These are phyloP conservation scores for Wickerhamiella brachini DNA, from an alignment of 805 yeast species.

Conservation along the genomic window DNA sequence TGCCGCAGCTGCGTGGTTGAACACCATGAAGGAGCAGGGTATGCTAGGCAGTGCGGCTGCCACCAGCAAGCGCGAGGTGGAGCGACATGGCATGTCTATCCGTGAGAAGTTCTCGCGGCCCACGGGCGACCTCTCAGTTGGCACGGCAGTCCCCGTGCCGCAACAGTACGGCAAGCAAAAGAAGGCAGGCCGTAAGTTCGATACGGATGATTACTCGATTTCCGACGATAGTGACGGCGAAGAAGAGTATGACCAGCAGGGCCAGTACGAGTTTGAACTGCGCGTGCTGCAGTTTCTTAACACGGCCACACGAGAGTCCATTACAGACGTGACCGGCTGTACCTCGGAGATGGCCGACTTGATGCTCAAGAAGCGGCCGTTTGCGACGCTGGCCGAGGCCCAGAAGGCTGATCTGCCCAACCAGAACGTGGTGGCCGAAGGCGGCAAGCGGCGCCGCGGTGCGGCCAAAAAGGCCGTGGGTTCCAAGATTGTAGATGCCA, in stretches of 20 bases:
- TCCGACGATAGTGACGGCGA: constrained; percentile 35
- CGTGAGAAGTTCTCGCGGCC: constrained; percentile 24
- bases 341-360: constrained; percentile 49
- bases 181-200: constrained; percentile 4
- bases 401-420: constrained; percentile 41
- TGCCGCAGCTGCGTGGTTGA: constrained; percentile 25
- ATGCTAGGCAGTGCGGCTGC: constrained; percentile 11
- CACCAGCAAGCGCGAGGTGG: constrained; percentile 21
- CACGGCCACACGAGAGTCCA: constrained; percentile 56
- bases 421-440: constrained; percentile 17
- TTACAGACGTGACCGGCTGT: constrained; percentile 68
- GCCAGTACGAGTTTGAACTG: constrained; percentile 36
- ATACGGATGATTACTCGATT: constrained; percentile 31
- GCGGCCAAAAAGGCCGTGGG: constrained; percentile 49
- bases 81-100: constrained; percentile 21
- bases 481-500: constrained; percentile 55
- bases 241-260: constrained; percentile 23
- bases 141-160: background rate
- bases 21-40: constrained; percentile 20
- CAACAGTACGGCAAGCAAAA: constrained; percentile 1
- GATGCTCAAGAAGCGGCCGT: constrained; percentile 63
- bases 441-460: constrained; percentile 25
- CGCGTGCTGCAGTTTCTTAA: constrained; percentile 68
- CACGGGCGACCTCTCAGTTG: background rate
- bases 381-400: constrained; percentile 40